Evolutionary conservation across 768 basidiomycete species (phyloP), one percentile per base, ranked within the genome.

Genomic region (Trametes meyenii): DNA sequence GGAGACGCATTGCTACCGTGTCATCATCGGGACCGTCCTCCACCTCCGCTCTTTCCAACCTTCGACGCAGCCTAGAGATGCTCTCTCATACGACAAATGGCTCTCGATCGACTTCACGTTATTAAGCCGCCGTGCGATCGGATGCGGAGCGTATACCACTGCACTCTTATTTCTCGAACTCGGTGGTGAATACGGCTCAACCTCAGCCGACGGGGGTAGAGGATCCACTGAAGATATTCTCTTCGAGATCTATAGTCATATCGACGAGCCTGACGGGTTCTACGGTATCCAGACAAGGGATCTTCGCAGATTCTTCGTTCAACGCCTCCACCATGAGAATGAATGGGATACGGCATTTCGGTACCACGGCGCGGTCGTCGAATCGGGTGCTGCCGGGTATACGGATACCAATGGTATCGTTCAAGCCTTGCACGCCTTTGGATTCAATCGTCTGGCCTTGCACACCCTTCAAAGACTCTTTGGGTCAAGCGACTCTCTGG

Each of bases 251-350:
- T 99, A 98, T 70, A 86, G 87, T 55, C 90, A 94, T 67, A 94
- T 99, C 61, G 96, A 97, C 69, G 97, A 99, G 72, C 96, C 96
- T 0, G 97, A 99, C 68, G 95, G 97, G 1, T 99, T 99, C 72
- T 99, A 99, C 73, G 94, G 94, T 5, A 94, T 98, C 61, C 81
- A 88, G 63, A 86, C 89, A 7, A 74, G 81, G 35, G 86, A 98
- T 69, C 82, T 92, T n/a, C 83, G 85, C 24, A 81, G 84, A 45
- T 90, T 95, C 58, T 81, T 99, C 38, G 79, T 95, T 53, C 89
- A 86, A 63, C 85, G 93, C 11, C 88, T 96, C 63, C 91, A 93
- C 66, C 97, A 99, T 64, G 97, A 99, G 73, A 82, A 87, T 19
- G 89, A 96, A 70, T 96, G 94, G 91, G 86, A 89, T 46, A 92